Evolutionary conservation across 495 filamentous ascomycete species (phyloP), one percentile per base, ranked within the genome.

Genomic region (Daldinia bambusicola): DNA sequence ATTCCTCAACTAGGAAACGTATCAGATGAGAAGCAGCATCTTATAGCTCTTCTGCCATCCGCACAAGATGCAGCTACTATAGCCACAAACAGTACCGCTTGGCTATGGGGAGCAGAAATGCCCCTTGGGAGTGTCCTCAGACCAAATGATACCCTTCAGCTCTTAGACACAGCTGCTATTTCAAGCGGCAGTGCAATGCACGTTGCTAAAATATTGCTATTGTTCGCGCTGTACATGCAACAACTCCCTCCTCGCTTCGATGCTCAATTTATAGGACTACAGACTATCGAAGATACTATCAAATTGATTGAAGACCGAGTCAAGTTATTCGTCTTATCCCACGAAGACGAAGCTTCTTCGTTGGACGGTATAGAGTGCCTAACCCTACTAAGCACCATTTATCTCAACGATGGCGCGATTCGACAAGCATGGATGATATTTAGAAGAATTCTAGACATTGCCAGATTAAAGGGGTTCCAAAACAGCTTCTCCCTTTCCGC

Each of bases 351-450:
- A 22, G 43, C 43, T 48, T 48, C 16, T 22, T 48, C 43, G 18
- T 48, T 48, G 4, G 43, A 67, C 12, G 63, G 55, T 16, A 41
- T 67, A 38, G 52, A 67, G 34, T 67, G 63, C 8, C 12, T 58
- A 0, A 50, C 22, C 51, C 41, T 67, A 5, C 43, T 67, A 32
- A 41, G 63, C 55, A 52, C 34, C 13, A 59, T 67, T 36, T 32
- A 67, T n/a, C 41, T 67, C 32, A 67, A 67, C 63, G 63, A 67
- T 36, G 63, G 63, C 26, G 53, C 52, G 37, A 16, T 67, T 41
- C 63, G 63, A 26, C 60, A 67, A 32, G 26, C 55, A 6, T 67
- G 63, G 63, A 50, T 67, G 53, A 52, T 45, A 16, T 51, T 67
- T 43, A 57, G 63, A 34, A 57, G 63, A 38, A 18, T 59, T 22